A percentile compares a stretch with the other conserved stretches of the same genome.
phyloP scores from a whole-genome alignment of 208 protist genomes.

The Herpetomonas tarakana region DNA sequence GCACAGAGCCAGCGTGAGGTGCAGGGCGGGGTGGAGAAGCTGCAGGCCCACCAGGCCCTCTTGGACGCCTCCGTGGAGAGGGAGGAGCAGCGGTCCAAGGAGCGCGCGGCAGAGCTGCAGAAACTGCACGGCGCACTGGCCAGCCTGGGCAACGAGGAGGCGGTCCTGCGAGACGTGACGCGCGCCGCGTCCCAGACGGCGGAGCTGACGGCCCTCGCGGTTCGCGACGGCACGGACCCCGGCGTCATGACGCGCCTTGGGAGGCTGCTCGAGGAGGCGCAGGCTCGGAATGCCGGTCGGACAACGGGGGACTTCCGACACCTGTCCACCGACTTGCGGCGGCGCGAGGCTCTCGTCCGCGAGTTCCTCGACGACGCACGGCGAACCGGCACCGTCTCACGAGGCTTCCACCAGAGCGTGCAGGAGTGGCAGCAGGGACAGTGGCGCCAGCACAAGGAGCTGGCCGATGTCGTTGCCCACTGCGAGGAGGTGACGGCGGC shows the following conservation, averaged over 20 bases:
- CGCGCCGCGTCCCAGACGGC: constrained; percentile 31
- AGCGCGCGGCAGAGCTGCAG: constrained; percentile 41
- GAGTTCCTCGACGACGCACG: constrained; percentile 15
- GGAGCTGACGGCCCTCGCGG: constrained; percentile 25
- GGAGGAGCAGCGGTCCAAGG: constrained; percentile 43
- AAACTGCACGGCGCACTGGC: constrained; percentile 45
- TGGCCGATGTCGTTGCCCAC: constrained; percentile 13
- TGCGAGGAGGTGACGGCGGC: constrained; percentile 6
- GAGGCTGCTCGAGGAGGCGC: constrained; percentile 40
- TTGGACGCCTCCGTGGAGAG: constrained; percentile 57
- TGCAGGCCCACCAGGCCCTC: constrained; percentile 39
- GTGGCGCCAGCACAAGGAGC: constrained; percentile 42
- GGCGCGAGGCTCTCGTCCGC: constrained; percentile 24
- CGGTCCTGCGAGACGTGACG: constrained; percentile 27
- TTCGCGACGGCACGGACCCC: constrained; percentile 16
- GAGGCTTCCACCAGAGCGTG: constrained; percentile 14
- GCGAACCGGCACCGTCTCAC: constrained; percentile 16
- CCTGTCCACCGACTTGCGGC: constrained; percentile 28
- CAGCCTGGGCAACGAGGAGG: constrained; percentile 49
- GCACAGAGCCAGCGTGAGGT: constrained; percentile 23
- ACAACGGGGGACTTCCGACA: constrained; percentile 43
- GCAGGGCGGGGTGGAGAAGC: constrained; percentile 25
- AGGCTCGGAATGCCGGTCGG: constrained; percentile 23
- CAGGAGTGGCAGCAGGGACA: constrained; percentile 25
- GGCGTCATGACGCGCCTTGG: constrained; percentile 23